Conservation (phyloP, 192 early-diverging fungal species). For the Entomortierella beljakovae region DNA sequence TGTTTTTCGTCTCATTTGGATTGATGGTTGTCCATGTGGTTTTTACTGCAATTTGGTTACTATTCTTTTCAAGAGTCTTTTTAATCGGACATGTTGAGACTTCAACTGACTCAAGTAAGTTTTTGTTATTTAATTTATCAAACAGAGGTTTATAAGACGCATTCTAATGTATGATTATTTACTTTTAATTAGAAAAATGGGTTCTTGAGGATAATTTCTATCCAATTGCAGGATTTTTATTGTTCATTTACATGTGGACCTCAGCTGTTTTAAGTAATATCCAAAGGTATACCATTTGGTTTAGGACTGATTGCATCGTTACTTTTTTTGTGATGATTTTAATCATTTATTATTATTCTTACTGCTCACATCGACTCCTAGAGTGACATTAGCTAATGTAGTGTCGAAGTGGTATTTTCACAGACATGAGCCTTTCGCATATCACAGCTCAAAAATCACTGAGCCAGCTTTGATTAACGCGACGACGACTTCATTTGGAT, state of each 20-base stretch:
- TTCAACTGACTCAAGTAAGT: slow-evolving; percentile 4
- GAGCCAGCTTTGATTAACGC: slow-evolving; percentile 61
- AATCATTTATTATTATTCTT: not conserved
- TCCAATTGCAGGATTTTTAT: slow-evolving; percentile 63
- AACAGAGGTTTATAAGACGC: too few species aligned
- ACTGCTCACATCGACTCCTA: slow-evolving; percentile 5
- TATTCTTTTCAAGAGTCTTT: slow-evolving; percentile 75
- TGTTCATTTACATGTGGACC: slow-evolving; percentile 84
- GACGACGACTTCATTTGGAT: slow-evolving; percentile 71
- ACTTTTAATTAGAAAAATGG: slow-evolving; percentile 55
- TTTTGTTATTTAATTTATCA: not conserved
- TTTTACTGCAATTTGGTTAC: slow-evolving; percentile 75
- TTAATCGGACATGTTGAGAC: slow-evolving; percentile 60
- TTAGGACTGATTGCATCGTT: not conserved
- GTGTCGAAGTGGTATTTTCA: slow-evolving; percentile 89
- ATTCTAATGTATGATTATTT: slow-evolving; percentile 16
- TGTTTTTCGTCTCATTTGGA: slow-evolving; percentile 71
- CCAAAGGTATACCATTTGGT: slow-evolving; percentile 60
- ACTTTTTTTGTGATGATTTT: not conserved
- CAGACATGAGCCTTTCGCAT: slow-evolving; percentile 51
- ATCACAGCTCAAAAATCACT: slow-evolving; percentile 54
- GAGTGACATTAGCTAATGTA: slow-evolving; percentile 73
- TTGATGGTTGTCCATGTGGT: slow-evolving; percentile 66
- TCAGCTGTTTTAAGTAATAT: slow-evolving; percentile 75
- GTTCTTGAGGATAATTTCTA: slow-evolving; percentile 62